phyloP scores from a whole-genome alignment of 2,329 filamentous ascomycete genomes.

The Colletotrichum sp. region DNA sequence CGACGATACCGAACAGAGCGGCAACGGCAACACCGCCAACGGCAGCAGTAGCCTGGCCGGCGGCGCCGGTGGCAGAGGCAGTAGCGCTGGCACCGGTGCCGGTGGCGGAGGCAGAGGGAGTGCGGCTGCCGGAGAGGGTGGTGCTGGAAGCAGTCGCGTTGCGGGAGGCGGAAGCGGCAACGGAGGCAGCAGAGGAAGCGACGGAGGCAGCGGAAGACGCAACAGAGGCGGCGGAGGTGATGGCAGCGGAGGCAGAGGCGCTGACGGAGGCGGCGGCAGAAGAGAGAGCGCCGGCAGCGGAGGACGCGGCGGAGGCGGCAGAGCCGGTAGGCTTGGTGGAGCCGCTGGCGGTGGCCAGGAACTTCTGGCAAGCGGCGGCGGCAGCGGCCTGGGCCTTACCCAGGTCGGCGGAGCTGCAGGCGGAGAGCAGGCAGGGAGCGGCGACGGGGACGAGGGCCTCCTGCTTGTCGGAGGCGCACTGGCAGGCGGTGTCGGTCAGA shows the following conservation, averaged over 20 bases:
- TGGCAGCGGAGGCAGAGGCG: constrained; percentile 30
- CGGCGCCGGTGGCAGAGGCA: background rate
- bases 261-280: background rate
- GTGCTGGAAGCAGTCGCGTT: background rate
- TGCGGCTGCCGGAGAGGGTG: background rate
- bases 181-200: background rate
- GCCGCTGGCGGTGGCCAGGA: constrained; percentile 19
- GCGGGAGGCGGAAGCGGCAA: constrained; percentile 22
- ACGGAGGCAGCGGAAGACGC: constrained; percentile 24
- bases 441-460: constrained; percentile 31
- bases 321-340: background rate
- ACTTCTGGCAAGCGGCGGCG: constrained; percentile 25
- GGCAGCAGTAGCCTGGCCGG: background rate
- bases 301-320: background rate
- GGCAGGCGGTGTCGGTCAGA: constrained; percentile 41
- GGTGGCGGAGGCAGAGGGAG: background rate
- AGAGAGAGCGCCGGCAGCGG: background rate
- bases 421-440: constrained; percentile 35
- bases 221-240: constrained; percentile 29
- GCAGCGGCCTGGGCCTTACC: constrained; percentile 36
- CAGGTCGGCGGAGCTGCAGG: constrained; percentile 38
- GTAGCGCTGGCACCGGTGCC: background rate
- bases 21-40: constrained; percentile 9
- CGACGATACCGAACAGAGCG: constrained; percentile 12
- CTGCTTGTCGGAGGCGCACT: constrained; percentile 40